Evolutionary conservation across 1,139 yeast genomes (phyloP), one percentile per base, ranked within the genome.

Genomic region (Pichia sp.): DNA sequence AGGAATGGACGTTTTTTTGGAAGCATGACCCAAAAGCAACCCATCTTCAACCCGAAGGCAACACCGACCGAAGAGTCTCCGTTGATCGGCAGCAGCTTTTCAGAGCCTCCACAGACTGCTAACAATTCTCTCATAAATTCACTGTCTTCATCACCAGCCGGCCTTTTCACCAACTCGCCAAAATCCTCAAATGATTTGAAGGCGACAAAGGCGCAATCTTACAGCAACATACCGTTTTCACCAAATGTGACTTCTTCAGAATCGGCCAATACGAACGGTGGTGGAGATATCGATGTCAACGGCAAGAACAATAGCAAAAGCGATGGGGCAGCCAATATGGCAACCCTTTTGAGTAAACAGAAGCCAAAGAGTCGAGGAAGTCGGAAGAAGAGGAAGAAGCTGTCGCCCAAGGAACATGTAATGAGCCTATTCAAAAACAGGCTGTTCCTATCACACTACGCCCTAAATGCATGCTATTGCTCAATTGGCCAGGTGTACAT

Each of bases 401-500:
- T 59, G 13, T 43, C 64, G 3, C 53, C 64, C 5, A 53, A 48
- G 34, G 58, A 61, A 2, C 72, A 68, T 51, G 56, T 68, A 7
- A 31, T 49, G 5, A 50, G 57, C 10, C 53, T 69, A n/a, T 13
- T 67, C 4, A 58, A 54, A 3, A 59, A 65, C 51, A 61, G 58
- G 30, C 45, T 60, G 0, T 83, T 82, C 57, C 63, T 82, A 63
- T 70, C 75, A 40, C 83, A 79, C 62, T 82, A 76, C 61, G 49
- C 78, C 8, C 73, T 85, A 19, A 72, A 87, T 59, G 87, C 90
- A 1, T 69, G 81, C 3, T 71, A 85, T 48, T 86, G 87, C 61
- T 88, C 90, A 1, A 75, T 84, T 57, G 95, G 95, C 8, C 93
- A 87, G 67, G 82, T 86, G 77, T 87, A 85, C 66, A 87, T 87